A percentile compares a stretch with the other conserved stretches of the same genome.
Conservation (phyloP, 306 rosid genomes). For the Lathyrus oleraceus region DNA sequence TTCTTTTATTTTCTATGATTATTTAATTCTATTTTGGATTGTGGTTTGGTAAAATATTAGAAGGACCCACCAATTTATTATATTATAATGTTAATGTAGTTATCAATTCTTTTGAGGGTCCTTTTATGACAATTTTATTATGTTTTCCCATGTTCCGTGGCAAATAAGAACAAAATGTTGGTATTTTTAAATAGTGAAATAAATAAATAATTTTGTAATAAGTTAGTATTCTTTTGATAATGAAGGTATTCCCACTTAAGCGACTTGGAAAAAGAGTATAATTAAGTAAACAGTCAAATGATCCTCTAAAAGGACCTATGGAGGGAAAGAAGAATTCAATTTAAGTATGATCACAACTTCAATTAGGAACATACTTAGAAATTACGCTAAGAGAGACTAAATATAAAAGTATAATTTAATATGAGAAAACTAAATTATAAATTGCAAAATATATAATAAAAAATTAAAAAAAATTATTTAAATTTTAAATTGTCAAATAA, state of each 20-base stretch:
- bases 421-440: too few relatives aligned
- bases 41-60: slow-evolving; percentile 30
- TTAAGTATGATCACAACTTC: too few relatives aligned
- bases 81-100: slow-evolving; percentile 39
- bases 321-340: not conserved
- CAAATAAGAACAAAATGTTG: slow-evolving; percentile 30
- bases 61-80: slow-evolving; percentile 33
- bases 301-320: slow-evolving; percentile 10
- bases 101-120: slow-evolving; percentile 41
- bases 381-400: too few relatives aligned
- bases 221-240: slow-evolving; percentile 14
- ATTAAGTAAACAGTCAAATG: slow-evolving; percentile 37
- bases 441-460: too few relatives aligned
- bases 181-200: slow-evolving; percentile 1
- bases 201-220: slow-evolving; percentile 5
- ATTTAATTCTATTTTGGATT: slow-evolving; percentile 43
- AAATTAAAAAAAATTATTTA: too few relatives aligned
- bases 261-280: slow-evolving; percentile 1
- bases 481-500: too few relatives aligned
- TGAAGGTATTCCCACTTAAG: slow-evolving; percentile 30
- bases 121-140: slow-evolving; percentile 21
- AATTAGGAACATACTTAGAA: too few relatives aligned
- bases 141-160: slow-evolving; percentile 26
- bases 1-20: slow-evolving; percentile 25
- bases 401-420: too few relatives aligned